Percentiles rank a stretch among this genome's conserved stretches.
Conservation (phyloP, 495 filamentous ascomycete species). For the Thermochaetoides thermophila region DNA sequence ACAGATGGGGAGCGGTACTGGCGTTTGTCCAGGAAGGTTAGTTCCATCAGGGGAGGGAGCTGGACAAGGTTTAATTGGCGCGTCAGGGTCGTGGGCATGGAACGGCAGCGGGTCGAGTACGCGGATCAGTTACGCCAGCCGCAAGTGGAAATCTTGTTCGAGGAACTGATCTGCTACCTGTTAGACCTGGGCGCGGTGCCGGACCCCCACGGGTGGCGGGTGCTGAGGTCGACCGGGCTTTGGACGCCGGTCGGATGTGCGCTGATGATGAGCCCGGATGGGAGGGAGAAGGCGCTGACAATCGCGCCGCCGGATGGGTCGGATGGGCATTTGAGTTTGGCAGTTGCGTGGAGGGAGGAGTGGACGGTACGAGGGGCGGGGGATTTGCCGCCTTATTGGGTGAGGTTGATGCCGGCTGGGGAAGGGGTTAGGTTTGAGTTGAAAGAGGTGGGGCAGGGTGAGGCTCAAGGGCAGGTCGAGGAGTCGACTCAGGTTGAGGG, state of each 20-base stretch:
- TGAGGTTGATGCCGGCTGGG: conserved; percentile 30
- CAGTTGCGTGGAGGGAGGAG: conserved; percentile 35
- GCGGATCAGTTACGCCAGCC: conserved; percentile 49
- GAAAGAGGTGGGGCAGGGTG: too few relatives aligned
- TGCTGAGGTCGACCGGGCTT: conserved; percentile 41
- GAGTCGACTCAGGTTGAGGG: not conserved
- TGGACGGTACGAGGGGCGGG: conserved; percentile 42
- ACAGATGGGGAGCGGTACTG: conserved; percentile 40
- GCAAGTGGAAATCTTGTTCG: conserved; percentile 50
- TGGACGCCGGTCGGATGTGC: conserved; percentile 49
- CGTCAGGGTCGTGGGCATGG: conserved; percentile 40
- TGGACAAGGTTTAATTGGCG: conserved; percentile 56
- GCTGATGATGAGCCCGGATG: conserved; percentile 40
- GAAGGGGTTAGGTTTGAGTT: too few relatives aligned
- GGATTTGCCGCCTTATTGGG: conserved; percentile 48
- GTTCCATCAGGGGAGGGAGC: conserved; percentile 39
- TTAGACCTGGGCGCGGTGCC: conserved; percentile 49
- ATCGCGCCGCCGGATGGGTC: conserved; percentile 44
- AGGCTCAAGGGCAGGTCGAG: too few relatives aligned
- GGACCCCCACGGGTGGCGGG: conserved; percentile 40
- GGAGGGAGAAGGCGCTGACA: conserved; percentile 35
- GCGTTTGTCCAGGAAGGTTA: conserved; percentile 30
- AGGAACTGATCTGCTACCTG: conserved; percentile 44
- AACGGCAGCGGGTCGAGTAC: conserved; percentile 47
- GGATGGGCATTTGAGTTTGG: conserved; percentile 45